Evolutionary conservation across 108 stramenopile genomes (phyloP), one percentile per base, ranked within the genome.

Genomic region (Pseudonitzschia delicatissima): DNA sequence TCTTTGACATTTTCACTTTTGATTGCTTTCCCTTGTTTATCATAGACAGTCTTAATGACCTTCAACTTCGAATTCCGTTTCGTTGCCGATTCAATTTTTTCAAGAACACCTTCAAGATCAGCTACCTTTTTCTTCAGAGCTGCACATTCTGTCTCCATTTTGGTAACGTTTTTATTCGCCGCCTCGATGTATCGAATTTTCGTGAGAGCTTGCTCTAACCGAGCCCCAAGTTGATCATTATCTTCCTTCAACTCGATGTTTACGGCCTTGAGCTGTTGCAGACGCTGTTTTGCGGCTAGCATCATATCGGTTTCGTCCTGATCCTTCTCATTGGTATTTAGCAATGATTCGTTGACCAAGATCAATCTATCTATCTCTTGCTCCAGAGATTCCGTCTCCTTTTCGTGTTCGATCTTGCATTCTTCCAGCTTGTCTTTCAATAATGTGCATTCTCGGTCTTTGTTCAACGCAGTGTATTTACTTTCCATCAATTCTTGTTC

Each of bases 401-500:
- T 68, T 53, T 69, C 79, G 53, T 87, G 76, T 62, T 70, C 72
- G 7, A 85, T 62, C 63, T 84, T 81, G 45, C 68, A 66, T 39
- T 88, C 87, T 35, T 92, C 87, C 20, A 88, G 59, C 51, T 83
- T 71, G 77, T 81, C 77, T 26, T 81, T 77, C 21, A 92, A 66
- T 7, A 76, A 62, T 25, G 73, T 53, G 27, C 84, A 79, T 59
- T 88, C 84, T 29, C 86, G 84, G 40, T 87, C 91, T 15, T 84
- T 75, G 52, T 71, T 73, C 18, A 71, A 64, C 9, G 76, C 62
- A 23, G 62, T 73, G 2, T 74, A 62, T 34, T 86, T 77, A 33
- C 80, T 72, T 25, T 86, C 83, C 74, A 90, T 81, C 63, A 93
- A 26, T 36, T 93, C 92, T 60, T 83, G 77, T 48, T 93, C 81